A percentile compares a stretch with the other conserved stretches of the same genome.
phyloP scores from a whole-genome alignment of 163 green algal genomes.

The Volvox carteri region DNA sequence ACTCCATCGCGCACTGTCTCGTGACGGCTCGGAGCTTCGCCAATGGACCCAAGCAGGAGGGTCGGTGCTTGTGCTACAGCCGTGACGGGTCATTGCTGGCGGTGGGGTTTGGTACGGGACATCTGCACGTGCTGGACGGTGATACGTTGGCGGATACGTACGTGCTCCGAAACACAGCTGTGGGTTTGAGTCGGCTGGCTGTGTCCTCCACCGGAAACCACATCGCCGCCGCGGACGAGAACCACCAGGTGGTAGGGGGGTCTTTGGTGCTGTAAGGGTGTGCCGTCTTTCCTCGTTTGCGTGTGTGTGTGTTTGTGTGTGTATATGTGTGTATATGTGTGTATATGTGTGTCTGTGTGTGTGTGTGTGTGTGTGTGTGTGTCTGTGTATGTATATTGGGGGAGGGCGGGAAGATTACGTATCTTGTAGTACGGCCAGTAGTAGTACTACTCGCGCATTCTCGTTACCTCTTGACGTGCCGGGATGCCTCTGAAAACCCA shows the following conservation, averaged over 20 bases:
- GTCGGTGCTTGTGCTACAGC: constrained; percentile 47
- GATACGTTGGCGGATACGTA: constrained; percentile 55
- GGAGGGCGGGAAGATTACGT: background rate
- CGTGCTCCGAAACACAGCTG: constrained; percentile 63
- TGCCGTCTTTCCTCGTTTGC: too few species aligned
- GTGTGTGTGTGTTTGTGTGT: background rate
- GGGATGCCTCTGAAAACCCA: too few species aligned
- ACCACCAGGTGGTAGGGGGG: constrained; percentile 44
- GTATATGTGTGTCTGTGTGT: too few species aligned
- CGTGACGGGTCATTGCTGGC: constrained; percentile 50
- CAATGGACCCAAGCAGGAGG: background rate
- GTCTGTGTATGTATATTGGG: background rate
- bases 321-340: background rate
- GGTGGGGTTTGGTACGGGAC: constrained; percentile 30
- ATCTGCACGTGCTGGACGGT: constrained; percentile 60
- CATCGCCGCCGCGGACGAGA: constrained; percentile 52
- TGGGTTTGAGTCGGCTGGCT: constrained; percentile 47
- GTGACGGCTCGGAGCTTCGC: constrained; percentile 35
- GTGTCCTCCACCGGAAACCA: constrained; percentile 54
- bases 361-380: background rate
- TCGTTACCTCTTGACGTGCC: too few species aligned
- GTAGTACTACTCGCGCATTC: too few species aligned
- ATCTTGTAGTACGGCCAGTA: too few species aligned
- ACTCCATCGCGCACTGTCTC: constrained; percentile 55
- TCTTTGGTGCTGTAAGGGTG: too few species aligned